Evolutionary conservation across 345 rosid genomes (phyloP), one percentile per base, ranked within the genome.

Genomic region (Heritiera littoralis): DNA sequence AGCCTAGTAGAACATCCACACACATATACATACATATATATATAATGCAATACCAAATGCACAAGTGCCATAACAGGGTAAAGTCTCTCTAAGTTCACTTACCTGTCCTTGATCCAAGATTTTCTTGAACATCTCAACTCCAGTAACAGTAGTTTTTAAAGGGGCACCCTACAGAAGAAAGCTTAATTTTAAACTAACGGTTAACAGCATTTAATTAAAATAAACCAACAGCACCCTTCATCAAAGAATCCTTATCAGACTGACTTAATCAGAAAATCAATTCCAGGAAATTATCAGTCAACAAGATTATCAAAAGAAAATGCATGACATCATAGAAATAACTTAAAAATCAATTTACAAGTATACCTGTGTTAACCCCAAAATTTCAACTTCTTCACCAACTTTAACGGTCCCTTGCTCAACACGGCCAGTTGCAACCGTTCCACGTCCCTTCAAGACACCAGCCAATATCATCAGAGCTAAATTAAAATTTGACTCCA

Each of bases 101-200:
- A 93, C 99, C 87, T 96, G 93, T 80, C 99, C 99, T 58, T 86
- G 90, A 83, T 97, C 99, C 92, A 97, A 88, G 28, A 93, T 86
- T 85, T 97, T 97, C 91, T 97, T 97, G 82, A 96, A 96, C 99
- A 96, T 96, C 91, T 94, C 99, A 51, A 96, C 98, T 61, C 98
- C 98, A 41, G 99, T 96, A 9, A 96, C 99, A 0, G 94, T 90
- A 32, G 92, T 85, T 90, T 93, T 96, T 63, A 83, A 32, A 46
- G 99, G 90, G 80, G 85, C 85, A 72, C 98, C 99, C 98, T 96
- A 81, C 55, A 76, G 76, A 80, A 55, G 79, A 82, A 81, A 66
- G 51, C 60, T 80, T 41, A 15, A 58, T 14, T 82, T 74, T 81
- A 77, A 69, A 32, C 71, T 84, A 66, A 12, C 55, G 28, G 38